Evolutionary conservation across 2,329 filamentous ascomycete species (phyloP).

Genomic region (Neofusicoccum parvum): DNA sequence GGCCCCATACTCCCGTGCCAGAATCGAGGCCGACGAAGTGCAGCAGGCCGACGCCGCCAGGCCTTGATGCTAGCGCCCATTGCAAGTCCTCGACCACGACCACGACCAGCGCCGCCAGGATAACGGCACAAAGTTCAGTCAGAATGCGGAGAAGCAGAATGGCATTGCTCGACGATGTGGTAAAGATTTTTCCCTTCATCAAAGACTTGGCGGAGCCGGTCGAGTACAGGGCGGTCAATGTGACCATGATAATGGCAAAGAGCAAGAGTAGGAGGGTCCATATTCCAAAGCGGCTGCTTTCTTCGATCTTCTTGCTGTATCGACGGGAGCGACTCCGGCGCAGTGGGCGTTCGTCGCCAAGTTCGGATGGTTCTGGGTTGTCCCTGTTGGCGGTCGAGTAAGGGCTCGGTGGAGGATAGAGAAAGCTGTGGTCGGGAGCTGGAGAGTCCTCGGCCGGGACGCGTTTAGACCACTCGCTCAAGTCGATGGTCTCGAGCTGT

Average conservation of each 20-base stretch:
- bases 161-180: not conserved
- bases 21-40: constrained; percentile 10
- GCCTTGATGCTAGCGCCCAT: constrained; percentile 14
- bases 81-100: constrained; percentile 14
- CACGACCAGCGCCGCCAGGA: constrained; percentile 4
- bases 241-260: not conserved
- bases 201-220: constrained; percentile 10
- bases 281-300: constrained; percentile 14
- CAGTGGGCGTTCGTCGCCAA: not conserved
- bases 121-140: constrained; percentile 6
- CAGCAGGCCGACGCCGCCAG: not conserved
- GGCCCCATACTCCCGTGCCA: constrained; percentile 8
- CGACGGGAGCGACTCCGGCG: not conserved
- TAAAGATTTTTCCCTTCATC: constrained; percentile 9
- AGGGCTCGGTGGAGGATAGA: not conserved
- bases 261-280: constrained; percentile 6
- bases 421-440: not conserved
- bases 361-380: not conserved
- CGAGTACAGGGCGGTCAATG: constrained; percentile 6
- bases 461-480: constrained; percentile 9
- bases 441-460: not conserved
- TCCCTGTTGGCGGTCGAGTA: not conserved
- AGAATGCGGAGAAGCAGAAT: constrained; percentile 17
- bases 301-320: constrained; percentile 8
- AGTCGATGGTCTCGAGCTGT: constrained; percentile 3